Evolutionary conservation across 1,284 basidiomycete species (phyloP), one percentile per base, ranked within the genome.

Genomic region (Cyathus olla): DNA sequence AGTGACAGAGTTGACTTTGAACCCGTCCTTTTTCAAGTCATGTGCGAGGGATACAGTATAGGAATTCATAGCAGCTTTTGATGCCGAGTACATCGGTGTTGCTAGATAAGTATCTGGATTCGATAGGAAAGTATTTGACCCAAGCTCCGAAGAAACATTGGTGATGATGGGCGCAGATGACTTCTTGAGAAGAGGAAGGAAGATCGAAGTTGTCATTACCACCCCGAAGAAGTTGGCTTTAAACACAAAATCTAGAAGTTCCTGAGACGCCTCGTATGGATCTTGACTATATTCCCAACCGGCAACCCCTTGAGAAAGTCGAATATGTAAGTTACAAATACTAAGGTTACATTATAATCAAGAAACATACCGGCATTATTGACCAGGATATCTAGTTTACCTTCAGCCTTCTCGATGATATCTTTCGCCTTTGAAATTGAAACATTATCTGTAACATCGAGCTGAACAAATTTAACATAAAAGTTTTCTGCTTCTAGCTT

Each of bases 21-120:
- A 83, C 27, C 85, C 77, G 5, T 90, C 86, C 31, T 82, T 81
- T 69, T 89, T 86, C 56, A 97, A 81, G 74, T 97, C 95, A 69
- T 94, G 84, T 1, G 95, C 91, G 53, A 98, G 85, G 59, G 93
- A 89, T 76, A 97, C 95, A 0, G 96, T 97, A 66, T 94, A 83
- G 52, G 88, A 90, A 82, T 96, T 97, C 66, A 96, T 91, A 9
- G 93, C 95, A 1, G 95, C 94, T 76, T 97, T 97, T 64, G 92
- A 91, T 3, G 83, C 79, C 52, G 81, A 81, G 58, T 82, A 82
- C 1, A 79, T 79, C 27, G 69, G 66, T 27, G 66, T 57, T 46
- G 69, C 66, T 19, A 68, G 60, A 19, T 54, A 24, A 4, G 49
- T 60, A 47, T 66, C 59, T n/a, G n/a, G n/a, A 35, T 55, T 62